Evolutionary conservation across 345 rosid species (phyloP).

Genomic region (Turritis glabra): DNA sequence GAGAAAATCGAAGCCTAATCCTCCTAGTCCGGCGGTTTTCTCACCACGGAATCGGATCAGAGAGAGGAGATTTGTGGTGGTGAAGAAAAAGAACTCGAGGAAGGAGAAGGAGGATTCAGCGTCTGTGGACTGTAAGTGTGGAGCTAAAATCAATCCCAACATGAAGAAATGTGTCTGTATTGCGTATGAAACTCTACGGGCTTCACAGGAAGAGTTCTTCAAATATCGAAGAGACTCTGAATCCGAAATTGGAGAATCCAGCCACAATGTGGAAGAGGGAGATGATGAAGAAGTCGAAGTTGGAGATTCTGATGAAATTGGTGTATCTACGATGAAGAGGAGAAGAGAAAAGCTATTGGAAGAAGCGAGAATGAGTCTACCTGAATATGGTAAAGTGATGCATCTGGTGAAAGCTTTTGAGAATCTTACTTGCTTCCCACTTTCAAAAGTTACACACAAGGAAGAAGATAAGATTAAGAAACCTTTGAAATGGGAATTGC

Average conservation of each 20-base stretch:
- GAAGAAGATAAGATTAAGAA: slow-evolving; percentile 47
- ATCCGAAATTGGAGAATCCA: slow-evolving; percentile 28
- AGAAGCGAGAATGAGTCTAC: slow-evolving; percentile 70
- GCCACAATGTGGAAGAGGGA: slow-evolving; percentile 16
- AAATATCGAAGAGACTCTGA: slow-evolving; percentile 29
- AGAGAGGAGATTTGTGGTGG: slow-evolving; percentile 77
- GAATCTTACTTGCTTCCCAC: slow-evolving; percentile 51
- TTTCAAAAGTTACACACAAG: slow-evolving; percentile 9
- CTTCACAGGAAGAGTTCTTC: slow-evolving; percentile 79
- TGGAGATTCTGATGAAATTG: slow-evolving; percentile 26
- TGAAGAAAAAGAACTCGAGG: slow-evolving; percentile 62
- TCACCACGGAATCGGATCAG: slow-evolving; percentile 65
- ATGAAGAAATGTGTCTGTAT: slow-evolving; percentile 68
- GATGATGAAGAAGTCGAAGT: slow-evolving; percentile 22
- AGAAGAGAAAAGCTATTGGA: slow-evolving; percentile 75
- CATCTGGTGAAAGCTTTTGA: slow-evolving; percentile 88
- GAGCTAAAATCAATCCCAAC: slow-evolving; percentile 48
- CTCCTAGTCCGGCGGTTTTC: slow-evolving; percentile 23
- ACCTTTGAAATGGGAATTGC: slow-evolving; percentile 69
- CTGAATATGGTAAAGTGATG: slow-evolving; percentile 77
- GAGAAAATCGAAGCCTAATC: slow-evolving; percentile 36
- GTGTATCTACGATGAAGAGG: slow-evolving; percentile 60
- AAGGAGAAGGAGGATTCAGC: slow-evolving; percentile 42
- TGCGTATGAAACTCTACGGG: slow-evolving; percentile 72
- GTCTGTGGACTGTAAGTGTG: slow-evolving; percentile 61